These are phyloP conservation scores for Hanseniaspora occidentalis DNA, from an alignment of 805 yeast genomes.

Conservation along the genomic window DNA sequence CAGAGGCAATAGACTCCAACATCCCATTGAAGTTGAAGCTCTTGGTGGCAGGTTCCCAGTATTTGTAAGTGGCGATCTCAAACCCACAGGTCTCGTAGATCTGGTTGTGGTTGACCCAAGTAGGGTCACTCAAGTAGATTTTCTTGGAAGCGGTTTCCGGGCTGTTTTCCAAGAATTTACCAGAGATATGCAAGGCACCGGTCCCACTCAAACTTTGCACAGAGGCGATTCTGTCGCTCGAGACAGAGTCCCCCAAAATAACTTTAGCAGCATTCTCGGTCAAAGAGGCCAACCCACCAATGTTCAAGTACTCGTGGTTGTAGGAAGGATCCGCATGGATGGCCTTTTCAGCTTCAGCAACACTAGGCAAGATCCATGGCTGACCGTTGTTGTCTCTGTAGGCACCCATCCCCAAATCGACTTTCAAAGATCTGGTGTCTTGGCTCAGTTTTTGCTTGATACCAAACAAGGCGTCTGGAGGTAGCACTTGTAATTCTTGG, in stretches of 20 bases:
- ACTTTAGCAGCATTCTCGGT: constrained; percentile 60
- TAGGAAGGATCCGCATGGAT: constrained; percentile 45
- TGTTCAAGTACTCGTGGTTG: constrained; percentile 85
- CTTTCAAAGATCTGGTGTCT: constrained; percentile 53
- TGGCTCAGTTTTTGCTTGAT: constrained; percentile 52
- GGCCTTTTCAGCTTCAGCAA: constrained; percentile 51
- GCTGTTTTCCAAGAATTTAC: constrained; percentile 26
- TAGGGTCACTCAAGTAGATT: constrained; percentile 72
- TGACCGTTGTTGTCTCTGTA: constrained; percentile 80
- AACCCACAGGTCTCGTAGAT: constrained; percentile 66
- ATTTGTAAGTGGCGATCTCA: constrained; percentile 59
- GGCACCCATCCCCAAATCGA: constrained; percentile 88
- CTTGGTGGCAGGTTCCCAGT: constrained; percentile 69
- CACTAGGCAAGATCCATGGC: constrained; percentile 81
- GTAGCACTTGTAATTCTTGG: constrained; percentile 46
- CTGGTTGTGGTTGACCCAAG: constrained; percentile 96
- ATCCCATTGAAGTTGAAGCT: constrained; percentile 62
- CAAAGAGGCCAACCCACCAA: constrained; percentile 61
- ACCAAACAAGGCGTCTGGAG: constrained; percentile 82
- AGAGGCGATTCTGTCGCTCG: constrained; percentile 60
- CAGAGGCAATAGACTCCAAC: constrained; percentile 44
- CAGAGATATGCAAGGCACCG: constrained; percentile 88
- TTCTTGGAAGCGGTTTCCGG: constrained; percentile 22
- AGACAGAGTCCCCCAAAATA: constrained; percentile 47
- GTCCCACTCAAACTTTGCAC: constrained; percentile 92